A percentile compares a stretch with the other conserved stretches of the same genome.
phyloP scores from a whole-genome alignment of 768 basidiomycete genomes.

The Tricholoma furcatifolium region DNA sequence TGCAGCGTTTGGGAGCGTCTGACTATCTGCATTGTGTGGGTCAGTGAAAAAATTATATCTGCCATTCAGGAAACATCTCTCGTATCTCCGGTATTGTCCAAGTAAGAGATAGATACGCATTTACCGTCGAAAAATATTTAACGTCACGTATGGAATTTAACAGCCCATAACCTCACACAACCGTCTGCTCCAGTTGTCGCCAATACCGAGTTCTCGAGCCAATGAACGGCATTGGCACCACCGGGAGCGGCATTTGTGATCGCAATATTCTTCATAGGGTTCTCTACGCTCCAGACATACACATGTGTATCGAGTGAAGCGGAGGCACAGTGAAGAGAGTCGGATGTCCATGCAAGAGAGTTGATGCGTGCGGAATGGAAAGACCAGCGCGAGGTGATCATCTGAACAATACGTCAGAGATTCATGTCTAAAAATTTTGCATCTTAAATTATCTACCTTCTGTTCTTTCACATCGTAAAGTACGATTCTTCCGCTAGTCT shows the following conservation, averaged over 20 bases:
- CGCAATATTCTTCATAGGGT: slow-evolving; percentile 70
- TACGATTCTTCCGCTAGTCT: slow-evolving; percentile 82
- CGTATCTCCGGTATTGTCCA: too few relatives aligned
- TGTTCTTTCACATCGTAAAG: slow-evolving; percentile 71
- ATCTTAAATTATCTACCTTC: slow-evolving; percentile 40
- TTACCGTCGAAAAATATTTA: too few relatives aligned
- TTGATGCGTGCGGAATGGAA: slow-evolving; percentile 83
- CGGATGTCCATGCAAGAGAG: slow-evolving; percentile 73
- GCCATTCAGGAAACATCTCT: too few relatives aligned
- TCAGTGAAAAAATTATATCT: too few relatives aligned
- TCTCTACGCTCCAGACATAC: slow-evolving; percentile 79
- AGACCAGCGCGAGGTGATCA: slow-evolving; percentile 78
- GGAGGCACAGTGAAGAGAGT: slow-evolving; percentile 77
- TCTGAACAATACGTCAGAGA: slow-evolving; percentile 30
- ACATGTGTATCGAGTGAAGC: slow-evolving; percentile 93
- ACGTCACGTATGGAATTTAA: slow-evolving; percentile 42
- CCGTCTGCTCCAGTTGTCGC: slow-evolving; percentile 81
- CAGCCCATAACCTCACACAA: slow-evolving; percentile 71
- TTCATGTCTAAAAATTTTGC: neutral
- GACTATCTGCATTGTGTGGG: too few relatives aligned
- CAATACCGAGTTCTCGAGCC: slow-evolving; percentile 59
- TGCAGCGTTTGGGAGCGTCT: too few relatives aligned
- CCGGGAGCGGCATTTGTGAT: slow-evolving; percentile 87
- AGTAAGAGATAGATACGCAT: too few relatives aligned
- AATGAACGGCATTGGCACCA: slow-evolving; percentile 79